Base-by-base conservation (phyloP, 2,329 filamentous ascomycete genomes). In the Alternaria tenuissima region DNA sequence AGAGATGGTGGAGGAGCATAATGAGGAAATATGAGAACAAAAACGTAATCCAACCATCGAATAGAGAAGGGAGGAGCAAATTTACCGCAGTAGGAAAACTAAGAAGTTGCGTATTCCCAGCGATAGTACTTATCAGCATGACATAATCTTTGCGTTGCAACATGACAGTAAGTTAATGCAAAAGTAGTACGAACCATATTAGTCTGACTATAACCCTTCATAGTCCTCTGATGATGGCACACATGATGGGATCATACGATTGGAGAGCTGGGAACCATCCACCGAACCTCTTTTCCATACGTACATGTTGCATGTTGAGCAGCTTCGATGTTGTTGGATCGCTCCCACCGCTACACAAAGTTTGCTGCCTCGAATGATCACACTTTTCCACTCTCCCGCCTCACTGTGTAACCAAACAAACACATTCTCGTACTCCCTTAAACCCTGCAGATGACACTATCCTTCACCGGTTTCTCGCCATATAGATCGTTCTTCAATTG, bases 361-460 rank as follows among this genome's bases (percentile, higher is more conserved):
- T 52, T 52, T 30, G 34, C 36, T 52, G 18, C 34, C 24, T 26
- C 32, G 22, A 38, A 4, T 49, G 14, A 49, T 24, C 18, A 34
- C 48, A 52, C 11, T 34, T 20, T 24, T 52, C 1, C 11, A 16
- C 12, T 7, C 12, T 38, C n/a, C 34, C 34, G 48, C 36, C 22
- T 52, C 48, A 52, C 5, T 52, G 32, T 52, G 26, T 30, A n/a
- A 52, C 34, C 24, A 52, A 14, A 41, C 48, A 52, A 52, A 39
- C 32, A 38, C 6, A 24, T 12, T 5, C 8, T 16, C 11, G 48
- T 52, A 41, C 48, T n/a, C 34, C 48, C 28, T 20, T 24, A 20
- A 36, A 36, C 32, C 30, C 16, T n/a, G 46, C 22, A 4, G 48
- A 16, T 52, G n/a, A 41, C 48, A 12, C 48, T 12, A 18, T 30